A percentile compares a stretch with the other conserved stretches of the same genome.
These are phyloP conservation scores for Lepiota venenata DNA, from an alignment of 768 basidiomycete species.

Conservation along the genomic window DNA sequence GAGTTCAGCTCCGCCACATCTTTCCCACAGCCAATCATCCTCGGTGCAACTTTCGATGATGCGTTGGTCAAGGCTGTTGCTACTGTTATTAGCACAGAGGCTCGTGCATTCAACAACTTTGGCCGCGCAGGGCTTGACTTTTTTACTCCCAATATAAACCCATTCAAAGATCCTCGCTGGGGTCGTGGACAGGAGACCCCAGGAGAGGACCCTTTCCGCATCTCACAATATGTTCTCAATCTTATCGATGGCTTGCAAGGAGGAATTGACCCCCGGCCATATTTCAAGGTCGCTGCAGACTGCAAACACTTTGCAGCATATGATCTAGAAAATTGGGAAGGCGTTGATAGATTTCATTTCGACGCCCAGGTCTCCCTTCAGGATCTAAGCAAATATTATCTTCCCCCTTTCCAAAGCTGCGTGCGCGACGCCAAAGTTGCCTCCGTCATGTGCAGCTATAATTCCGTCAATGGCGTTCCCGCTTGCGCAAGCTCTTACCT, in stretches of 20 bases:
- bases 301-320: conserved; percentile 64
- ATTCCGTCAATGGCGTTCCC: conserved; percentile 57
- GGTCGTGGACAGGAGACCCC: conserved; percentile 61
- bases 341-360: conserved; percentile 45
- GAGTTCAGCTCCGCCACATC: conserved; percentile 56
- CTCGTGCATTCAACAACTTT: conserved; percentile 54
- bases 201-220: conserved; percentile 56
- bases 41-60: conserved; percentile 56
- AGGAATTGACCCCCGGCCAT: conserved; percentile 48
- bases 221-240: conserved; percentile 49
- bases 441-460: conserved; percentile 64
- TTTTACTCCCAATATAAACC: conserved; percentile 56
- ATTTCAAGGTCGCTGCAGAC: conserved; percentile 50
- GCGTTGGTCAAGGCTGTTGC: conserved; percentile 46
- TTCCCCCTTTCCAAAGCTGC: conserved; percentile 54
- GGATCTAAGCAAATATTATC: conserved; percentile 54
- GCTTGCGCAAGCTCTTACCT: conserved; percentile 52
- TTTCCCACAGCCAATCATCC: conserved; percentile 53
- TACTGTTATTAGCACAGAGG: conserved; percentile 51
- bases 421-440: conserved; percentile 60
- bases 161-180: conserved; percentile 64
- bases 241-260: conserved; percentile 55
- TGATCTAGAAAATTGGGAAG: conserved; percentile 55
- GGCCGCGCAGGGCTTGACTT: conserved; percentile 51
- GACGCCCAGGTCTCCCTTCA: conserved; percentile 52